phyloP scores from a whole-genome alignment of 805 yeast species.

The Brettanomyces anomalus region DNA sequence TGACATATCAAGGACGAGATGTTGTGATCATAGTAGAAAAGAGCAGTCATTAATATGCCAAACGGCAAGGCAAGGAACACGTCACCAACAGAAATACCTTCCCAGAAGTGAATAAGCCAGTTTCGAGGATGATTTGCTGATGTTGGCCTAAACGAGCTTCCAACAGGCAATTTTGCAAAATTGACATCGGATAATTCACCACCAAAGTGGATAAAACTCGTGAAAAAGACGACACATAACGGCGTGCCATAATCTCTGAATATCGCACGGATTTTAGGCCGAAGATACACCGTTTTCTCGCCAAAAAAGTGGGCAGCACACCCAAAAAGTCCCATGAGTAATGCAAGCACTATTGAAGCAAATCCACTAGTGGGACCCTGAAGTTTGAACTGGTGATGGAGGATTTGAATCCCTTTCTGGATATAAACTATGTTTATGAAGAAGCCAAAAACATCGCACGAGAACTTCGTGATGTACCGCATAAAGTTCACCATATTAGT shows the following conservation, averaged over 20 bases:
- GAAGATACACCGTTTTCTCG: slow-evolving; percentile 49
- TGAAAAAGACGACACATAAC: slow-evolving; percentile 73
- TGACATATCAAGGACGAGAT: slow-evolving; percentile 93
- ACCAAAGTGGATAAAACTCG: slow-evolving; percentile 90
- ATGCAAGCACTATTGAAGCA: slow-evolving; percentile 64
- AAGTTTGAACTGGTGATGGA: slow-evolving; percentile 55
- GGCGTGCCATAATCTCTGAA: slow-evolving; percentile 87
- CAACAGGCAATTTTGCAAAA: slow-evolving; percentile 58
- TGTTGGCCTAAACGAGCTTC: slow-evolving; percentile 72
- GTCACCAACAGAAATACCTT: slow-evolving; percentile 54
- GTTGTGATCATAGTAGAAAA: slow-evolving; percentile 93
- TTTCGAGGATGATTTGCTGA: slow-evolving; percentile 40
- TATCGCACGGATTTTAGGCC: slow-evolving; percentile 51
- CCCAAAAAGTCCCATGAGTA: slow-evolving; percentile 74
- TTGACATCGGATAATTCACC: slow-evolving; percentile 52
- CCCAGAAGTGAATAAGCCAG: slow-evolving; percentile 78
- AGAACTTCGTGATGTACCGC: slow-evolving; percentile 66
- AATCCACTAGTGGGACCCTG: slow-evolving; percentile 32
- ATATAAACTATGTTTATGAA: slow-evolving; percentile 83
- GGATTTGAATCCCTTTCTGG: slow-evolving; percentile 82
- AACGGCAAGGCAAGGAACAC: slow-evolving; percentile 89
- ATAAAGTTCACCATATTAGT: slow-evolving; percentile 59
- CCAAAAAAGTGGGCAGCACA: slow-evolving; percentile 53
- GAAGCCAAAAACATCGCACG: slow-evolving; percentile 90
- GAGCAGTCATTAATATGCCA: slow-evolving; percentile 72